Base-by-base conservation (phyloP, 2,329 filamentous ascomycete genomes). In the Alternaria longipes region DNA sequence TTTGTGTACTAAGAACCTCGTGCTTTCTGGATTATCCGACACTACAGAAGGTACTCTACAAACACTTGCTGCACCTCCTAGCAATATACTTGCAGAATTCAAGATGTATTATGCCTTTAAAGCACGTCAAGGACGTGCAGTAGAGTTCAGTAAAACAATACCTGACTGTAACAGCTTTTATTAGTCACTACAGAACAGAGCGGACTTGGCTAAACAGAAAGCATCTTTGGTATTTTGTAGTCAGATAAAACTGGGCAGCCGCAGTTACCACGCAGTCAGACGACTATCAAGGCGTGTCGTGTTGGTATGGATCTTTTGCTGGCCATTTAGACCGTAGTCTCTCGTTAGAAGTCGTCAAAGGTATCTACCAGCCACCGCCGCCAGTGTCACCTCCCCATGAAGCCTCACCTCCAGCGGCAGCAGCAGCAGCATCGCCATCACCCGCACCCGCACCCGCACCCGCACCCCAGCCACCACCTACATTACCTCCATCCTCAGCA, bases 401-500 rank as follows among this genome's bases (percentile, higher is more conserved):
- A 52, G 62, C 51, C 40, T 70, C 71, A 5, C 63, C 69, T 18
- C 62, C 66, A 65, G 57, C 28, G 28, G 9, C 28, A 30, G 28
- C 54, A 28, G 60, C 49, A 28, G 60, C 49, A 50, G 59, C 50
- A 40, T 56, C 55, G 26, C 56, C 63, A 16, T 59, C 51, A 34
- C 46, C 56, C 28, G 11, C 22, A 44, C 46, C 56, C 28, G 11
- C 22, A 44, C 46, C 42, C 18, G 52, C 45, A 20, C 63, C 64
- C 56, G 62, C 68, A 40, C 50, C 62, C 55, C 68, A 67, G 26
- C 51, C 59, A 42, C 58, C 64, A 11, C 60, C 64, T 32, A 59
- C 63, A 36, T 55, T 51, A 3, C 54, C 68, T 24, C 56, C 67
- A 14, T 57, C 68, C n/a, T 73, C 71, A 12, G 65, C 63, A 16